A percentile compares a stretch with the other conserved stretches of the same genome.
These are phyloP conservation scores for Collybia sp. DNA, from an alignment of 768 basidiomycete genomes.

Conservation along the genomic window DNA sequence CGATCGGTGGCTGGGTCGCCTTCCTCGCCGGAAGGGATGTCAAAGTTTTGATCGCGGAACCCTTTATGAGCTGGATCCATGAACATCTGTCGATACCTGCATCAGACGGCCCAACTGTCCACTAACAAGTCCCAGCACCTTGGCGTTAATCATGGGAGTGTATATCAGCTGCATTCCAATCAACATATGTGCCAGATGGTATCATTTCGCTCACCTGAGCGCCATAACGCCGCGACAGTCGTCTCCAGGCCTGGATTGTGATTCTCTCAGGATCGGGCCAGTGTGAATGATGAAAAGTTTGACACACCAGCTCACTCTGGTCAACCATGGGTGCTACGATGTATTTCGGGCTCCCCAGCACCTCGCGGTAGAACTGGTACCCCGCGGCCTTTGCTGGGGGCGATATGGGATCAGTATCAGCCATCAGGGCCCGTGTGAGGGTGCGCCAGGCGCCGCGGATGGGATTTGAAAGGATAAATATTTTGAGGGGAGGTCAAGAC, in stretches of 20 bases:
- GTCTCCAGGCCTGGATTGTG: slow-evolving; percentile 75
- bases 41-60: slow-evolving; percentile 63
- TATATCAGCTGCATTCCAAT: slow-evolving; percentile 62
- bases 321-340: slow-evolving; percentile 99
- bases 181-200: neutral
- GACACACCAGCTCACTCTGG: slow-evolving; percentile 87
- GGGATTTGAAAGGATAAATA: neutral
- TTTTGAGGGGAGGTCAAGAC: neutral
- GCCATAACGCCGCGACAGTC: slow-evolving; percentile 76
- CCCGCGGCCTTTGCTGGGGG: slow-evolving; percentile 49
- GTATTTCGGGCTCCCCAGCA: slow-evolving; percentile 81
- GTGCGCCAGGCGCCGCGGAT: neutral
- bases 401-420: neutral
- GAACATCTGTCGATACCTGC: slow-evolving; percentile 49
- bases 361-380: slow-evolving; percentile 78
- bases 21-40: slow-evolving; percentile 73
- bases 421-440: neutral
- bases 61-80: slow-evolving; percentile 42
- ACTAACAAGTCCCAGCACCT: slow-evolving; percentile 31
- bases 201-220: slow-evolving; percentile 50
- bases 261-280: slow-evolving; percentile 1
- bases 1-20: slow-evolving; percentile 70
- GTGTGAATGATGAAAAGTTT: neutral
- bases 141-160: slow-evolving; percentile 98
- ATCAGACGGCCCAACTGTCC: too few species aligned